Conservation (phyloP, 208 protist genomes). For the Acanthamoeba triangularis region DNA sequence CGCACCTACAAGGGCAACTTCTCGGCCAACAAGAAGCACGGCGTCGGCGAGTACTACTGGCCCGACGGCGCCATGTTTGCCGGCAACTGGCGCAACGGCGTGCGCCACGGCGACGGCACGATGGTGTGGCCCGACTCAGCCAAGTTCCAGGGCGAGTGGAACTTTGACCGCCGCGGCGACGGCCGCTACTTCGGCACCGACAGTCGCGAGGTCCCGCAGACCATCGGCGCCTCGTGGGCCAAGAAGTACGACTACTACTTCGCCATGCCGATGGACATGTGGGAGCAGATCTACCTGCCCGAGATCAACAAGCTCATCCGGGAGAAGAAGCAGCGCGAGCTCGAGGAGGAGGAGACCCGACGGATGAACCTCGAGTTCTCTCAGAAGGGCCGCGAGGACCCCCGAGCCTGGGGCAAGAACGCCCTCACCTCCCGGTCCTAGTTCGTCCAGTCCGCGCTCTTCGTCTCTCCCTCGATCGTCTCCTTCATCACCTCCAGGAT, state of each 20-base stretch:
- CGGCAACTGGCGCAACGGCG: conserved; percentile 49
- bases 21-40: conserved; percentile 76
- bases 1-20: conserved; percentile 72
- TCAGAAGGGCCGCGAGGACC: conserved; percentile 39
- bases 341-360: conserved; percentile 38
- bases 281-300: conserved; percentile 74
- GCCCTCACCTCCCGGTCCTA: neutral
- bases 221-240: conserved; percentile 49
- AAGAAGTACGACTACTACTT: conserved; percentile 79
- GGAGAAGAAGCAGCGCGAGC: conserved; percentile 61
- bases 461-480: neutral
- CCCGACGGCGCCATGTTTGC: conserved; percentile 58
- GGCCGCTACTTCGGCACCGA: conserved; percentile 52
- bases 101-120: conserved; percentile 67
- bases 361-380: conserved; percentile 40
- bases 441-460: neutral
- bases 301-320: conserved; percentile 75
- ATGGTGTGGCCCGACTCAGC: conserved; percentile 55
- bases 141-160: conserved; percentile 62
- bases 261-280: conserved; percentile 70
- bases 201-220: neutral
- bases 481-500: too few species aligned
- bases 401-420: conserved; percentile 19
- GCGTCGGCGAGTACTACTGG: conserved; percentile 68
- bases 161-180: conserved; percentile 34